Evolutionary conservation across 495 filamentous ascomycete genomes (phyloP), one percentile per base, ranked within the genome.

Genomic region (Annulohypoxylon stygium): DNA sequence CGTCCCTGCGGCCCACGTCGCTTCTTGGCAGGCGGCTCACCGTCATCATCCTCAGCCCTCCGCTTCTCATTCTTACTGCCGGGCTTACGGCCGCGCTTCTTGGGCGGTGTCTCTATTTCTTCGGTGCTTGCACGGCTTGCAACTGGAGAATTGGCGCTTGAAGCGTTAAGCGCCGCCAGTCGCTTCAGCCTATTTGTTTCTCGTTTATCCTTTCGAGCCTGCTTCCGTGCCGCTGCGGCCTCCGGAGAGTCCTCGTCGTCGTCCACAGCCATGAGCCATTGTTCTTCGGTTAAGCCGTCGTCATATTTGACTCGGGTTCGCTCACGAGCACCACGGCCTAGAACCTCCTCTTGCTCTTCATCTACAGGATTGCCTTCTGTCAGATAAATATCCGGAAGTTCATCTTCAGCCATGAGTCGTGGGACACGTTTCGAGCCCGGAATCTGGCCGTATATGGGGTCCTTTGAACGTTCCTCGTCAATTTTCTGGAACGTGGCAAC

Each of bases 231-330:
- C 30, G 97, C 93, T 11, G 95, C 96, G 65, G 93, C 94, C 78
- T 99, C 96, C 55, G 97, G 93, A 0, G 88, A 90, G 70, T 98
- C 97, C 9, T 99, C 96, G 63, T 98, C 94, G 66, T 97, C 93
- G 78, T 98, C 96, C 39, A 99, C 94, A 63, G 96, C 95, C 79
- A 91, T 90, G 30, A 88, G 82, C 96, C 96, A 99, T 82, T 99
- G 97, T 82, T 98, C 96, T 80, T 98, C 97, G 3, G 96, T 97
- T 47, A 99, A 90, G 30, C 97, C 96, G 76, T 99, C 96, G 79
- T 99, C 96, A 79, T 99, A 99, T 78, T 92, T 92, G 67, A 97
- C 94, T 61, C 92, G 87, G 76, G 93, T 98, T 74, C 96, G 89
- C 83, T 98, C 97, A 82, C 96, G 90, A 65, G 94, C 94, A 63